A percentile compares a stretch with the other conserved stretches of the same genome.
Conservation (phyloP, 2,329 filamentous ascomycete genomes). For the Aspergillus cejpii region DNA sequence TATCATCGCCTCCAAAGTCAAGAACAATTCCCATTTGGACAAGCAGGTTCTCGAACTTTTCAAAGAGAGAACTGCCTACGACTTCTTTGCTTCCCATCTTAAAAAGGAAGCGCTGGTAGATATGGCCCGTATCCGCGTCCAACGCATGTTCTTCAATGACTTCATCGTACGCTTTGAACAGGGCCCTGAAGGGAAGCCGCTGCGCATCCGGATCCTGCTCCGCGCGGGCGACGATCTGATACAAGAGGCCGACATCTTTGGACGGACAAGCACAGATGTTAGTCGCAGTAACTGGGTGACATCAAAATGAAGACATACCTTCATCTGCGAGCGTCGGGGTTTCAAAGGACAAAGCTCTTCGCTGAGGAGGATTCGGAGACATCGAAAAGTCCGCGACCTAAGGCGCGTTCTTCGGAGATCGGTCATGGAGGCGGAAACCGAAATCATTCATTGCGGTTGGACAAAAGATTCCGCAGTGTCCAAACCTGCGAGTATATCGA, state of each 20-base stretch:
- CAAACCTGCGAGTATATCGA: conserved; percentile 1
- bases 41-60: conserved; percentile 65
- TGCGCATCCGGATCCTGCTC: conserved; percentile 60
- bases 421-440: conserved; percentile 38
- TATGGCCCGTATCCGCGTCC: conserved; percentile 65
- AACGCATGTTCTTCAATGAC: conserved; percentile 65
- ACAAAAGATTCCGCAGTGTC: conserved; percentile 4
- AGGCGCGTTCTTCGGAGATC: conserved; percentile 39
- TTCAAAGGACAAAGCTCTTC: conserved; percentile 38
- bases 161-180: conserved; percentile 74
- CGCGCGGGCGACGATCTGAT: conserved; percentile 67
- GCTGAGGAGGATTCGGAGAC: conserved; percentile 43
- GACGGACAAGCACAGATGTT: not conserved
- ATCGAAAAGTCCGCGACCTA: conserved; percentile 45
- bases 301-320: conserved; percentile 38
- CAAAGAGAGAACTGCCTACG: conserved; percentile 54
- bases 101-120: conserved; percentile 71
- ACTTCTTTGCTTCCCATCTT: conserved; percentile 60
- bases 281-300: not conserved
- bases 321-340: conserved; percentile 52
- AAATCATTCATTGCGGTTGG: conserved; percentile 35
- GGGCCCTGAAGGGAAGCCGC: conserved; percentile 63
- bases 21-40: conserved; percentile 64
- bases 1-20: conserved; percentile 49
- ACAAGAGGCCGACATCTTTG: conserved; percentile 69